phyloP scores from a whole-genome alignment of 2,329 filamentous ascomycete species.

The Exophiala bonariae region DNA sequence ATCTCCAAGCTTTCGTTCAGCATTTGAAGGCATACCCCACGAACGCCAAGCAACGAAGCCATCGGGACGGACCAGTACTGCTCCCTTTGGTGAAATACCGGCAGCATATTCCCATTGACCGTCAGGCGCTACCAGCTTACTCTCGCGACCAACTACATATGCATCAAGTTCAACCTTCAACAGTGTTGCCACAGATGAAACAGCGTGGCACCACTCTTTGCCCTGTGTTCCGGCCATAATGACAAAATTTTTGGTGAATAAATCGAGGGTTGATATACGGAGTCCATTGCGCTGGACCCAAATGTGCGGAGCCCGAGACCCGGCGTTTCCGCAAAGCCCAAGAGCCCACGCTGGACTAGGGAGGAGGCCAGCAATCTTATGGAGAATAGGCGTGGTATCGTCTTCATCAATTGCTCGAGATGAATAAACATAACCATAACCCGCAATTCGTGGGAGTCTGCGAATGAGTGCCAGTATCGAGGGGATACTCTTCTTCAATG shows the following conservation, averaged over 20 bases:
- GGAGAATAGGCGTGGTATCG: slow-evolving; percentile 20
- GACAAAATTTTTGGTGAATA: slow-evolving; percentile 32
- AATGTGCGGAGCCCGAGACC: slow-evolving; percentile 35
- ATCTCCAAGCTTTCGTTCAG: not conserved
- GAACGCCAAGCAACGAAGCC: slow-evolving; percentile 14
- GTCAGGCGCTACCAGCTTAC: slow-evolving; percentile 19
- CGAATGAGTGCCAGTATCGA: slow-evolving; percentile 4
- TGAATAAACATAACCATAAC: slow-evolving; percentile 20
- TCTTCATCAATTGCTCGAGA: slow-evolving; percentile 14
- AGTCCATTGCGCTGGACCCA: slow-evolving; percentile 30
- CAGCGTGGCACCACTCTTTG: not conserved
- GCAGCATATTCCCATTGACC: slow-evolving; percentile 27
- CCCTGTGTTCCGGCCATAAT: slow-evolving; percentile 29
- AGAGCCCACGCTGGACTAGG: slow-evolving; percentile 27
- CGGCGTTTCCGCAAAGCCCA: slow-evolving; percentile 30
- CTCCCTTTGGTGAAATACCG: slow-evolving; percentile 32
- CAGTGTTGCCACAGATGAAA: slow-evolving; percentile 6
- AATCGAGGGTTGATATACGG: slow-evolving; percentile 32
- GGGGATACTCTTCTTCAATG: not conserved
- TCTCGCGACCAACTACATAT: too few relatives aligned
- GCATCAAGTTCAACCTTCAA: too few relatives aligned
- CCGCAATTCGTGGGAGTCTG: slow-evolving; percentile 11
- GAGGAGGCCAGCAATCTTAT: slow-evolving; percentile 34
- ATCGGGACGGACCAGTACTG: slow-evolving; percentile 17
- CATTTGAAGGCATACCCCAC: slow-evolving; percentile 1